A percentile compares a stretch with the other conserved stretches of the same genome.
Conservation (phyloP, 306 rosid genomes). For the Ormosia emarginata region DNA sequence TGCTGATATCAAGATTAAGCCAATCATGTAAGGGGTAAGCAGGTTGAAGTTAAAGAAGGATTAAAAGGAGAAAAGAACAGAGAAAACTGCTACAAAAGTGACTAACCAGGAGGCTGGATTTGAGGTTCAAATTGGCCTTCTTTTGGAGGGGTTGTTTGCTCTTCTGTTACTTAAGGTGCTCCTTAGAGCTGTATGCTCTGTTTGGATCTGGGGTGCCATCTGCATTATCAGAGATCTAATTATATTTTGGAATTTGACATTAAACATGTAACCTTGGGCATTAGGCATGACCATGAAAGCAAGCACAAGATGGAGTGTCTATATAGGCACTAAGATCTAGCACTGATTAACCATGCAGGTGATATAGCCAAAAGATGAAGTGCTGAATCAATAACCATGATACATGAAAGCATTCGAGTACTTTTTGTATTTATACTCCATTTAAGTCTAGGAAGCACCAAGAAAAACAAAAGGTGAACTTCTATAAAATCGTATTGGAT, state of each 20-base stretch:
- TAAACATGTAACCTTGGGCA: neutral
- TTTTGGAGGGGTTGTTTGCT: constrained; percentile 46
- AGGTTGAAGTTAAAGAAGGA: neutral
- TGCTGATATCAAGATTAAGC: constrained; percentile 20
- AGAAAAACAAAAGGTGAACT: neutral
- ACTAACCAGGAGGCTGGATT: constrained; percentile 55
- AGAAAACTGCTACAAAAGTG: neutral
- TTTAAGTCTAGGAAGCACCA: neutral
- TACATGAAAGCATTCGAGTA: neutral
- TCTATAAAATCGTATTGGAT: neutral
- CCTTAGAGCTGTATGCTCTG: constrained; percentile 71
- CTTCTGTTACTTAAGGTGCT: constrained; percentile 82
- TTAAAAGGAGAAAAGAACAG: neutral
- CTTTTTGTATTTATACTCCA: neutral
- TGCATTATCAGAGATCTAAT: constrained; percentile 27
- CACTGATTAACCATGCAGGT: neutral
- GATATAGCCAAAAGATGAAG: neutral
- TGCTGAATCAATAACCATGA: neutral
- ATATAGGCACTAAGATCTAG: neutral
- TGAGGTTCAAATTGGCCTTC: constrained; percentile 42
- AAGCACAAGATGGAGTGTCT: neutral
- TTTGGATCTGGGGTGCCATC: constrained; percentile 43
- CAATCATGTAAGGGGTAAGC: constrained; percentile 11
- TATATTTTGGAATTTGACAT: constrained; percentile 5
- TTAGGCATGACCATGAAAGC: neutral